Evolutionary conservation across 148 eudicot species (phyloP).

Genomic region (Chenopodium album): DNA sequence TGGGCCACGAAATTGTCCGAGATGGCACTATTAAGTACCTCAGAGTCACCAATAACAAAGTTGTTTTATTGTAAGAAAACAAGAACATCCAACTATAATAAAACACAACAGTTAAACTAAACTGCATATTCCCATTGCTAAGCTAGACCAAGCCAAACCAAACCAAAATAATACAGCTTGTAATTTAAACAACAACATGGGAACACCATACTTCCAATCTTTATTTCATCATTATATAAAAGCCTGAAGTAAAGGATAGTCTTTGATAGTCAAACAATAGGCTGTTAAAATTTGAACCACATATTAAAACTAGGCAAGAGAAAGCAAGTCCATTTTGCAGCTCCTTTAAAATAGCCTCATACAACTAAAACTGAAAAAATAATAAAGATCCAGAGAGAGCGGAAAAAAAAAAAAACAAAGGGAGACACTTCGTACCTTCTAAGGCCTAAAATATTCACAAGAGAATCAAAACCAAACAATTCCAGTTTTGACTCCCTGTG

Average conservation of each 20-base stretch:
- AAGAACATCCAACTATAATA: neutral
- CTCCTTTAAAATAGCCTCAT: neutral
- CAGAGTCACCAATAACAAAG: neutral
- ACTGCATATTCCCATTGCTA: neutral
- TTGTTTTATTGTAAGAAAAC: neutral
- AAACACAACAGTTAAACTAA: neutral
- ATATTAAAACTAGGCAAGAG: neutral
- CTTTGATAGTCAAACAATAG: neutral
- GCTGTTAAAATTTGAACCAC: neutral
- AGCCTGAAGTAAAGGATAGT: neutral
- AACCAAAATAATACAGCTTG: neutral
- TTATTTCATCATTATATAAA: neutral
- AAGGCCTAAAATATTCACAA: constrained; percentile 91
- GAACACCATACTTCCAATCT: neutral
- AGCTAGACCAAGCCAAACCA: neutral
- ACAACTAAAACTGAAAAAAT: neutral
- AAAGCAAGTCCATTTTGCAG: neutral
- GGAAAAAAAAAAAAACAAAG: neutral
- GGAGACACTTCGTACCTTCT: constrained; percentile 53
- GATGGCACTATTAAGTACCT: no score
- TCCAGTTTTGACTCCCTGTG: constrained; percentile 86
- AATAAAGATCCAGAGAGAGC: neutral
- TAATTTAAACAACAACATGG: neutral
- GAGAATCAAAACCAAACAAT: constrained; percentile 98
- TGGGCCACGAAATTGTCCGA: no score